Evolutionary conservation across 2,329 filamentous ascomycete species (phyloP).

Genomic region (Alternaria gansuensis): DNA sequence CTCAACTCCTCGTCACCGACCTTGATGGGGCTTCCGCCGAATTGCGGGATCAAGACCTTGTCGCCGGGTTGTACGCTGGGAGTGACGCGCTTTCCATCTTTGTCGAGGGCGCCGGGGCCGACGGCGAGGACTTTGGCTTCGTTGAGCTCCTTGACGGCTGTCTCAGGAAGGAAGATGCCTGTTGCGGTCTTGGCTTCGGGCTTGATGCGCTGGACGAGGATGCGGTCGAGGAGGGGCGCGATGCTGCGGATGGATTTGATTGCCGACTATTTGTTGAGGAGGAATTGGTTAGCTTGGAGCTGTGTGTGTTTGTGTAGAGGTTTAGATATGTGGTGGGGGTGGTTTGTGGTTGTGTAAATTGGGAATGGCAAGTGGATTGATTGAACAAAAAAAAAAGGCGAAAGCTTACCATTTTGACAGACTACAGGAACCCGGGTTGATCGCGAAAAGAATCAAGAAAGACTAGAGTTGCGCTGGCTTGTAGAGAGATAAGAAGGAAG

Average conservation of each 20-base stretch:
- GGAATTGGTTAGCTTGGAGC: constrained; percentile 13
- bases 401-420: constrained; percentile 7
- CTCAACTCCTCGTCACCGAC: constrained; percentile 96
- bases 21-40: constrained; percentile 93
- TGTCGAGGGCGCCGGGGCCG: constrained; percentile 86
- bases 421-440: constrained; percentile 20
- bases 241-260: constrained; percentile 96
- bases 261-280: constrained; percentile 56
- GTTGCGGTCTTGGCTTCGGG: constrained; percentile 94
- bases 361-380: neutral
- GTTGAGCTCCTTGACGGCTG: constrained; percentile 96
- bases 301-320: neutral
- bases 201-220: constrained; percentile 97
- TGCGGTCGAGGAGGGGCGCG: constrained; percentile 94
- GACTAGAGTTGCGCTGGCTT: constrained; percentile 16
- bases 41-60: constrained; percentile 95
- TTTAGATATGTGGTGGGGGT: constrained; percentile 3
- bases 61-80: constrained; percentile 87
- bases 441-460: constrained; percentile 24
- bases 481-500: constrained; percentile 19
- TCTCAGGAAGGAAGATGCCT: constrained; percentile 98
- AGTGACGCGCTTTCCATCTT: constrained; percentile 85
- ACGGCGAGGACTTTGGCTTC: constrained; percentile 96
- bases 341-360: neutral
- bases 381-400: neutral